Evolutionary conservation across 2,329 filamentous ascomycete species (phyloP).

Genomic region (Blumeria hordei): DNA sequence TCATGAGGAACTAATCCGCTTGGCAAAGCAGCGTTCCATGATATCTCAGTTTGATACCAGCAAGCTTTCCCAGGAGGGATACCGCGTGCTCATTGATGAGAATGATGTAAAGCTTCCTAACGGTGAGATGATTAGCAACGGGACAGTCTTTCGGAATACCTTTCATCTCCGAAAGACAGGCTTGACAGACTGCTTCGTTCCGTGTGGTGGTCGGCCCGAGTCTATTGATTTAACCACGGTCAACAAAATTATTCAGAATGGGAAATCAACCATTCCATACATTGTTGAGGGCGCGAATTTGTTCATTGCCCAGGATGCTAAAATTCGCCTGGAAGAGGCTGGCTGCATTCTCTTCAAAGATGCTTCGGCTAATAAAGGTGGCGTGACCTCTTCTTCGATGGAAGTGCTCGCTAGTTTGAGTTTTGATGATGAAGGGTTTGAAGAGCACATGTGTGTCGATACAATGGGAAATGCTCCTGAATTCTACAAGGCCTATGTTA

Average conservation of each 20-base stretch:
- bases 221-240: slow-evolving; percentile 84
- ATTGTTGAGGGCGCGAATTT: slow-evolving; percentile 96
- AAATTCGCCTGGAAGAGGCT: slow-evolving; percentile 82
- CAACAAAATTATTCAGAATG: slow-evolving; percentile 67
- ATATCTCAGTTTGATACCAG: slow-evolving; percentile 64
- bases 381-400: slow-evolving; percentile 88
- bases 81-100: slow-evolving; percentile 81
- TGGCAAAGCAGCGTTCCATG: slow-evolving; percentile 75
- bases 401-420: slow-evolving; percentile 87
- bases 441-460: slow-evolving; percentile 82
- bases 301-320: slow-evolving; percentile 96
- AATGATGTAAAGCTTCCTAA: slow-evolving; percentile 66
- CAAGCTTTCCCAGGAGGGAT: slow-evolving; percentile 72
- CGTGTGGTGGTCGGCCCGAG: slow-evolving; percentile 86
- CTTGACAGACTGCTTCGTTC: slow-evolving; percentile 72
- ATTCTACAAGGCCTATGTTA: slow-evolving; percentile 88
- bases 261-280: slow-evolving; percentile 72
- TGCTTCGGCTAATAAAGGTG: slow-evolving; percentile 94
- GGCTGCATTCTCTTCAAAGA: slow-evolving; percentile 94
- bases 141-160: slow-evolving; percentile 88
- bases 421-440: slow-evolving; percentile 75
- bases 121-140: slow-evolving; percentile 73
- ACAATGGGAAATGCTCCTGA: slow-evolving; percentile 49
- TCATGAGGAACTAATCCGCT: slow-evolving; percentile 54
- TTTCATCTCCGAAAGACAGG: slow-evolving; percentile 70